Conservation (phyloP, 2,329 filamentous ascomycete species). For the Aspergillus pseudonomiae region DNA sequence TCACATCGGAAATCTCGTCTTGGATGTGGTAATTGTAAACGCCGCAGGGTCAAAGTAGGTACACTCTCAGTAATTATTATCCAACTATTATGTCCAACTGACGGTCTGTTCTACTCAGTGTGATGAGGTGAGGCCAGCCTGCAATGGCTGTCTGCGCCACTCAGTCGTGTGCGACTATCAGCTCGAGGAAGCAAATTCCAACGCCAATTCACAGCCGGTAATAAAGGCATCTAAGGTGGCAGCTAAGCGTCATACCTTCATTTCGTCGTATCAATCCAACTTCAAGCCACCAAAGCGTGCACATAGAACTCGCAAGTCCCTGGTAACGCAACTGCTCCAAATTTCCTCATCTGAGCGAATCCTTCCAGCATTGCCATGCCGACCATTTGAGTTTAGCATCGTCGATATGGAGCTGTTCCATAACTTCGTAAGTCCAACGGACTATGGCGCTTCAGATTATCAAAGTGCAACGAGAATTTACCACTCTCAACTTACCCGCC, state of each 20-base stretch:
- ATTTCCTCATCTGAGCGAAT: neutral
- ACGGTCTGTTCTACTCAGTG: constrained; percentile 9
- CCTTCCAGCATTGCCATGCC: neutral
- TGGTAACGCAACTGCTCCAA: too few species aligned
- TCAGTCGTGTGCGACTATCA: constrained; percentile 15
- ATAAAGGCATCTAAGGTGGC: neutral
- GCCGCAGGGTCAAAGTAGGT: constrained; percentile 18
- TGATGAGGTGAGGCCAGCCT: constrained; percentile 15
- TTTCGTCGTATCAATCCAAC: constrained; percentile 11
- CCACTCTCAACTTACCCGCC: constrained; percentile 9
- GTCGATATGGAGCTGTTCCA: constrained; percentile 22
- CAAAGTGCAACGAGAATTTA: neutral
- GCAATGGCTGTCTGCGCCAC: constrained; percentile 17
- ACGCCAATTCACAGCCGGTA: too few species aligned
- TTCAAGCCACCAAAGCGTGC: constrained; percentile 13
- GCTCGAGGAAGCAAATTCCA: neutral
- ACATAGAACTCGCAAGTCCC: neutral
- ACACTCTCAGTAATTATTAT: neutral
- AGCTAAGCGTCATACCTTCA: constrained; percentile 6
- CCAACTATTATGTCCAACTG: neutral
- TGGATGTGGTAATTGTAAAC: constrained; percentile 18
- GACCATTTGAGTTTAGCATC: constrained; percentile 17
- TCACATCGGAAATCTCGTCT: constrained; percentile 18
- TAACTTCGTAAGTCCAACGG: constrained; percentile 14
- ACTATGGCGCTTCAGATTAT: constrained; percentile 5